These are phyloP conservation scores for Mortierella sp. DNA, from an alignment of 371 early-diverging fungal genomes.

Conservation along the genomic window DNA sequence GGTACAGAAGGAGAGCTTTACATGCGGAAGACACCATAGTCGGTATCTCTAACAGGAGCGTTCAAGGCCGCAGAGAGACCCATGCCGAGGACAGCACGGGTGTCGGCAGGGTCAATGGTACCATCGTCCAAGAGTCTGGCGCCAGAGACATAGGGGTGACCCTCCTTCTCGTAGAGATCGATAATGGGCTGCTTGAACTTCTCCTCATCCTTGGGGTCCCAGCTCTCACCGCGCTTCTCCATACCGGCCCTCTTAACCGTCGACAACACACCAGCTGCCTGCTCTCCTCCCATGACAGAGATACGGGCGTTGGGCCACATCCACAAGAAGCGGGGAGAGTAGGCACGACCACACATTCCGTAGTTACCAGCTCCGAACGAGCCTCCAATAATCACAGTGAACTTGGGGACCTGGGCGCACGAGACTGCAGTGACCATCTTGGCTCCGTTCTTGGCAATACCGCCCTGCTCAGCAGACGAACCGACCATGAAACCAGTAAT, in stretches of 20 bases:
- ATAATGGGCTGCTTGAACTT: constrained; percentile 91
- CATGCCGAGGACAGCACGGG: constrained; percentile 91
- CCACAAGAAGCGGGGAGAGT: constrained; percentile 96
- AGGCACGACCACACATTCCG: constrained; percentile 99
- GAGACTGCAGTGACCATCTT: constrained; percentile 98
- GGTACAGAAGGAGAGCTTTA: constrained; percentile 60
- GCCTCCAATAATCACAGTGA: constrained; percentile 95
- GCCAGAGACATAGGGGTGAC: constrained; percentile 94
- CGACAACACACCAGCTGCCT: constrained; percentile 96
- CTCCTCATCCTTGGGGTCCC: constrained; percentile 82
- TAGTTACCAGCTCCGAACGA: constrained; percentile 97
- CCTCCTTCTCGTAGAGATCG: constrained; percentile 93
- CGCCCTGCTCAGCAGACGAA: constrained; percentile 95
- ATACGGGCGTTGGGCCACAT: constrained; percentile 98
- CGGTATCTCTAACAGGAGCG: constrained; percentile 81
- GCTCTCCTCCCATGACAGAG: constrained; percentile 99
- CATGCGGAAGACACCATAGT: constrained; percentile 98
- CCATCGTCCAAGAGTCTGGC: constrained; percentile 98
- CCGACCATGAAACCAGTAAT: constrained; percentile 99
- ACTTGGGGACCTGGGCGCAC: constrained; percentile 96
- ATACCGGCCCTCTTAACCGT: constrained; percentile 91
- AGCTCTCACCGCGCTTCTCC: constrained; percentile 84
- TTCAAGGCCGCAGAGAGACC: constrained; percentile 90
- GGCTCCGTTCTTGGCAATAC: constrained; percentile 98
- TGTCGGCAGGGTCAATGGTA: constrained; percentile 94